Evolutionary conservation across 805 yeast species (phyloP).

Genomic region (Starmerella apis): DNA sequence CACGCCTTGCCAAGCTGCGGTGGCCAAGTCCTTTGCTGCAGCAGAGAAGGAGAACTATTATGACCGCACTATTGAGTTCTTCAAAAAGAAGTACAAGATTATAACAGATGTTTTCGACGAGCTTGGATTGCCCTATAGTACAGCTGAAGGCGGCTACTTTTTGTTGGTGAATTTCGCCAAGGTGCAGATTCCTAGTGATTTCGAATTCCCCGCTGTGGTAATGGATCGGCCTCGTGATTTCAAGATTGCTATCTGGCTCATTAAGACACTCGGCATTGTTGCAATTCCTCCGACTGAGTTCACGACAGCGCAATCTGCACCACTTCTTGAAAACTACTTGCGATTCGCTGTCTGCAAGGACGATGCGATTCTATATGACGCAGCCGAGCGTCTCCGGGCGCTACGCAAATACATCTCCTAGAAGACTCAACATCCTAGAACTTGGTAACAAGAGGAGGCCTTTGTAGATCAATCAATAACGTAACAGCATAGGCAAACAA

Average conservation of each 20-base stretch:
- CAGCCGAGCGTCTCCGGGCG: constrained; percentile 61
- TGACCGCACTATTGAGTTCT: constrained; percentile 54
- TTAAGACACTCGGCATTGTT: constrained; percentile 85
- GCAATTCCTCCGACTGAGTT: constrained; percentile 98
- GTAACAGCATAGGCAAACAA: too few species aligned
- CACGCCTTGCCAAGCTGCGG: constrained; percentile 86
- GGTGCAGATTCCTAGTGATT: constrained; percentile 66
- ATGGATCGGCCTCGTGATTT: constrained; percentile 68
- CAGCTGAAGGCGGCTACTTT: constrained; percentile 90
- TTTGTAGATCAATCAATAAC: too few species aligned
- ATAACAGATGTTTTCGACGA: constrained; percentile 75
- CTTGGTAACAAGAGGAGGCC: too few species aligned
- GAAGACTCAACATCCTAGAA: too few species aligned
- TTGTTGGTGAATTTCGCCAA: constrained; percentile 77
- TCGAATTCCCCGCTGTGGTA: constrained; percentile 61
- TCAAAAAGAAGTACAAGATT: constrained; percentile 59
- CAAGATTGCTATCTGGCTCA: constrained; percentile 83
- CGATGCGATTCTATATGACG: constrained; percentile 66
- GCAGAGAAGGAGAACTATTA: constrained; percentile 60
- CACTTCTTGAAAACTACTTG: constrained; percentile 69
- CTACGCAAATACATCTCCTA: constrained; percentile 51
- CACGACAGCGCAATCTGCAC: constrained; percentile 57
- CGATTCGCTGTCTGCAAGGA: constrained; percentile 97
- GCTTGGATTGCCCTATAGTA: constrained; percentile 76
- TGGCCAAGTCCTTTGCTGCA: constrained; percentile 59